phyloP scores from a whole-genome alignment of 306 rosid genomes.

The Carpinus fangiana region DNA sequence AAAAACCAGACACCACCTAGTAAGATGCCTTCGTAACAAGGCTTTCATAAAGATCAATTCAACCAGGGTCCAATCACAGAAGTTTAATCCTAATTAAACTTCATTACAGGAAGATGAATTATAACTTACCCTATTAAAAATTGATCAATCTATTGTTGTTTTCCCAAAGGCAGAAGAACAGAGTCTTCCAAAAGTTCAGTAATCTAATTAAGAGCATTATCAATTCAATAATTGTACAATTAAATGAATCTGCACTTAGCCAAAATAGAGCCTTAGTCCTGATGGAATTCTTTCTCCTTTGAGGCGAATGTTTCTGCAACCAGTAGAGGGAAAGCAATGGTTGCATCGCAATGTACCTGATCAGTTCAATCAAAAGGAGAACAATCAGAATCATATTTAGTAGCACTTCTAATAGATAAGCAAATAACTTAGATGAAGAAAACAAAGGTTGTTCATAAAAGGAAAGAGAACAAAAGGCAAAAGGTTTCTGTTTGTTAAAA shows the following conservation, averaged over 20 bases:
- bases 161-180: too few relatives aligned
- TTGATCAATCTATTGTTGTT: too few relatives aligned
- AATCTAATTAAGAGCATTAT: neutral
- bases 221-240: conserved; percentile 6
- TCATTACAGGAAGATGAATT: too few relatives aligned
- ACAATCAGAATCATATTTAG: neutral
- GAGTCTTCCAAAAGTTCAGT: too few relatives aligned
- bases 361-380: conserved; percentile 10
- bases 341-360: conserved; percentile 90
- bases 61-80: too few relatives aligned
- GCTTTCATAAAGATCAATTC: too few relatives aligned
- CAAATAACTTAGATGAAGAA: neutral
- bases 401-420: neutral
- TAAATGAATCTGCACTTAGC: conserved; percentile 16
- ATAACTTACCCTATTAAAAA: too few relatives aligned
- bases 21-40: too few relatives aligned
- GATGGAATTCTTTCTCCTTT: conserved; percentile 33
- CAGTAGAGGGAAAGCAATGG: conserved; percentile 76
- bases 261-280: conserved; percentile 5
- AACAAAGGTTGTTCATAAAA: conserved; percentile 3
- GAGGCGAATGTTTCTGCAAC: conserved; percentile 79
- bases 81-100: too few relatives aligned
- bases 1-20: too few relatives aligned
- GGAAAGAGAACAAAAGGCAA: neutral
- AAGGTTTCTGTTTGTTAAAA: conserved; percentile 3